Base-by-base conservation (phyloP, 179 eudicot genomes). In the Beta macrorhiza region DNA sequence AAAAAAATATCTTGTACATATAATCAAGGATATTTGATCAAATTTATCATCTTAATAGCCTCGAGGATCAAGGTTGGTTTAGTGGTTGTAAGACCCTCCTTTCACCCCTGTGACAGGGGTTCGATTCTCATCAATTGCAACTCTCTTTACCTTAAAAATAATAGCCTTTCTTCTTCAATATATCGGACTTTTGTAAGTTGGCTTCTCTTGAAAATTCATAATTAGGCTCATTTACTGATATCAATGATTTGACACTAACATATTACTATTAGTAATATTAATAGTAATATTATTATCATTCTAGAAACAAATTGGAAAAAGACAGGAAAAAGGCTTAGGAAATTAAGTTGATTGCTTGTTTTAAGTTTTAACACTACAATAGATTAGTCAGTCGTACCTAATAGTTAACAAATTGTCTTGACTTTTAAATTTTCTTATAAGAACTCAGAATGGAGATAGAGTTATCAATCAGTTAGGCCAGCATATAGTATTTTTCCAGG, bases 371-470 rank as follows among this genome's bases (percentile, higher is more conserved):
- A 29, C 77, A 83, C 70, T 70, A 63, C 71, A 75, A 32, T 42
- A 76, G 68, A 67, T 1, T 11, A 45, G 22, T 64, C 15, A 78
- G 77, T 79, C 82, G 11, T 70, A 83, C 85, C 85, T 79, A 83
- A 80, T 74, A 25, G 74, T 58, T 80, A 83, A 67, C 79, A 79
- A 83, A 73, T 68, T 58, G 32, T 75, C 63, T 79, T 79, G 85
- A 83, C 85, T 79, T 79, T 58, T 74, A 4, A 0, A 1, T 49
- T 56, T 57, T 25, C 45, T 63, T 55, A 2, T 53, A 52, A 44
- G 63, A 67, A 57, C 67, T 45, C 5, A 7, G 58, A 78, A 72
- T 45, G 74, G 32, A 67, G 42, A 73, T 83, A 59, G 76, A 73
- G 62, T 25, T 55, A 42, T 71, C 78, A 78, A 22, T 25, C 56